A percentile compares a stretch with the other conserved stretches of the same genome.
Conservation (phyloP, 371 early-diverging fungal species). For the Funneliformis caledonium region DNA sequence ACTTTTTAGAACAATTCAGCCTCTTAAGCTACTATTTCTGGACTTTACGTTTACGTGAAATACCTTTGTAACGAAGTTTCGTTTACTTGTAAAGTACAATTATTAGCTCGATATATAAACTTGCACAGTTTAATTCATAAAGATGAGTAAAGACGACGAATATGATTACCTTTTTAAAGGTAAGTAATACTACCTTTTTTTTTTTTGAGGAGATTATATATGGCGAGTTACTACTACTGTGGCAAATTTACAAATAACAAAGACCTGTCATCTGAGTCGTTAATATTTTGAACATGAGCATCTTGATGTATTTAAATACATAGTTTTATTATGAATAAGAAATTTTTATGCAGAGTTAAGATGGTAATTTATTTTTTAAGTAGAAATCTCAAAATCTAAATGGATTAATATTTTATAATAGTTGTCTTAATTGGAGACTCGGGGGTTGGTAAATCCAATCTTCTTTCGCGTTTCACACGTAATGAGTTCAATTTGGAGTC, state of each 20-base stretch:
- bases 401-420: conserved; percentile 43
- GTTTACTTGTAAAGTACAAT: background rate
- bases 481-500: conserved; percentile 98
- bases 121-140: background rate
- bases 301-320: background rate
- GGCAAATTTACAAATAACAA: background rate
- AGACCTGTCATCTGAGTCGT: background rate
- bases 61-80: background rate
- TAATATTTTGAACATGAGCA: background rate
- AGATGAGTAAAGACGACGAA: conserved; percentile 92
- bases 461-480: conserved; percentile 96
- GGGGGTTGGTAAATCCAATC: conserved; percentile 99
- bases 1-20: background rate
- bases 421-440: conserved; percentile 99
- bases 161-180: conserved; percentile 96
- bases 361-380: background rate
- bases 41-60: background rate
- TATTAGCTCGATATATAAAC: background rate
- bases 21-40: background rate
- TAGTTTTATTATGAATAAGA: background rate
- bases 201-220: background rate
- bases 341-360: background rate
- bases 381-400: conserved; percentile 7
- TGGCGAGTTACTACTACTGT: background rate
- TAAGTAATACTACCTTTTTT: conserved; percentile 44